Conservation (phyloP, 2,329 filamentous ascomycete species). For the Mycosphaerella sp. region DNA sequence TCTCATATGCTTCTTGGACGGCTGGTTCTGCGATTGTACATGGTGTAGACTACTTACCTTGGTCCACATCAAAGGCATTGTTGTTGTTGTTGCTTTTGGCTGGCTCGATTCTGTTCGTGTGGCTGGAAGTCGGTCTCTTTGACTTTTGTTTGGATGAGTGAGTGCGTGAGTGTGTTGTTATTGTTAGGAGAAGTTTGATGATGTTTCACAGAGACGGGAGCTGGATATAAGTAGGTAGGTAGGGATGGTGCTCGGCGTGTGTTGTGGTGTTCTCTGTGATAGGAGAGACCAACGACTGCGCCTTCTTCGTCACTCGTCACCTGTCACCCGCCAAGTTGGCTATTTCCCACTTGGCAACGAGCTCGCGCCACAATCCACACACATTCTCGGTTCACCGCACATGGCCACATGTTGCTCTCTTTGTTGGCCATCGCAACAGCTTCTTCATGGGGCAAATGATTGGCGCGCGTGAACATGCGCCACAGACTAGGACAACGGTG, state of each 20-base stretch:
- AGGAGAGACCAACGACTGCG: background rate
- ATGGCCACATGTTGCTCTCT: background rate
- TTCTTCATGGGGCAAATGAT: background rate
- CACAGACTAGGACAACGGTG: background rate
- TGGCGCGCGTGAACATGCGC: background rate
- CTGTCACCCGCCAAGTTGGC: background rate
- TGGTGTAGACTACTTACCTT: constrained; percentile 27
- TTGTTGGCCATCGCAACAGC: background rate
- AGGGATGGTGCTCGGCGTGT: background rate
- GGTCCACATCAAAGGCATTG: constrained; percentile 44
- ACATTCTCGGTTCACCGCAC: background rate
- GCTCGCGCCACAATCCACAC: background rate
- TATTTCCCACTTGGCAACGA: background rate
- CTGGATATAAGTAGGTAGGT: background rate
- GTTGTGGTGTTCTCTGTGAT: background rate
- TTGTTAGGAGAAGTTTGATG: background rate
- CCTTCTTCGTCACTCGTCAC: background rate
- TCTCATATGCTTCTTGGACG: background rate
- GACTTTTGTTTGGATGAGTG: background rate
- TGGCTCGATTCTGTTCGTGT: background rate
- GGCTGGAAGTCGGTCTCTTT: background rate
- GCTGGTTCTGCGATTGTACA: too few relatives aligned
- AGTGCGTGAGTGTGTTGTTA: background rate
- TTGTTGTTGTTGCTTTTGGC: constrained; percentile 9
- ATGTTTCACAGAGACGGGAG: background rate